Evolutionary conservation across 179 eudicot species (phyloP).

Genomic region (Carnegiea gigantea): DNA sequence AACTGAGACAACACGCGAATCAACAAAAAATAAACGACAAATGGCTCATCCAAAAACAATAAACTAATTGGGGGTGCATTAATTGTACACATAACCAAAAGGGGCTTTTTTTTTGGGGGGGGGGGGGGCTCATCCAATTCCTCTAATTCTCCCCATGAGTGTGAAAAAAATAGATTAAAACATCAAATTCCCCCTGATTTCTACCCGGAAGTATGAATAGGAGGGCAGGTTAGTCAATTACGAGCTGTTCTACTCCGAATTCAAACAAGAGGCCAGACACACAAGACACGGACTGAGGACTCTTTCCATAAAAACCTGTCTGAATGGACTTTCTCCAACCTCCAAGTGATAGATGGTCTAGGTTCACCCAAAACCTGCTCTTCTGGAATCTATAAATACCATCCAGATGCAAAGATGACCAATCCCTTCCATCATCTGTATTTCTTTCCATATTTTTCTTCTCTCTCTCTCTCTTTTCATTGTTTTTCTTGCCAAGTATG

Average conservation of each 20-base stretch:
- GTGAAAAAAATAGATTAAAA: too few species aligned
- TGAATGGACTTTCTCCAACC: not conserved
- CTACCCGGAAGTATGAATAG: not conserved
- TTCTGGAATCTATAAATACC: constrained; percentile 24
- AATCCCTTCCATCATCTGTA: constrained; percentile 1
- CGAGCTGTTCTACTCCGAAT: not conserved
- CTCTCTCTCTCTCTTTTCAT: not conserved
- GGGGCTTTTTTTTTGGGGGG: not conserved
- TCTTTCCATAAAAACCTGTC: constrained; percentile 1
- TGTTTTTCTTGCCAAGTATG: constrained; percentile 35
- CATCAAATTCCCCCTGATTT: not conserved
- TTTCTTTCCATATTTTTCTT: not conserved
- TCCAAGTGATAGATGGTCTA: constrained; percentile 23
- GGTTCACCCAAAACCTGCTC: constrained; percentile 20
- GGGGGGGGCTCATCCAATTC: too few species aligned
- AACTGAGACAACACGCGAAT: too few species aligned
- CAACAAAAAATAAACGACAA: too few species aligned
- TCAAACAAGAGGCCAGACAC: constrained; percentile 14
- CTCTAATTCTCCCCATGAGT: too few species aligned
- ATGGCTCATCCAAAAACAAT: too few species aligned
- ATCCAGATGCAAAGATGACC: constrained; percentile 23
- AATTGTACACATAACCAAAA: not conserved
- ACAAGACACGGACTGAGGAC: constrained; percentile 2
- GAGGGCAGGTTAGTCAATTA: not conserved
- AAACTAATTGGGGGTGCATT: not conserved